Evolutionary conservation across 2,329 filamentous ascomycete species (phyloP).

Genomic region (Curvularia hawaiiensis): DNA sequence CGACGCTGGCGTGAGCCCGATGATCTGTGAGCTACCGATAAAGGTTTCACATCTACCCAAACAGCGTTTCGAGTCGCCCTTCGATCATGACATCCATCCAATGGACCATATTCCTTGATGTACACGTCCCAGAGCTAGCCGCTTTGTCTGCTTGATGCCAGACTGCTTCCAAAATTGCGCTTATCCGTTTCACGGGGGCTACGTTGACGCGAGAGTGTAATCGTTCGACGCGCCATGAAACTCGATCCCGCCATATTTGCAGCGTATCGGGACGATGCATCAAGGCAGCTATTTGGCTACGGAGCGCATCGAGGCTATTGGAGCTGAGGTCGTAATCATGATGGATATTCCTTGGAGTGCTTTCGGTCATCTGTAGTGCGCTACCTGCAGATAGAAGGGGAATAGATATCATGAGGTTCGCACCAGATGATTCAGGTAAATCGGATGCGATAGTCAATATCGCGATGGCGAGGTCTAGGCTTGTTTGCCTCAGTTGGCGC

Average conservation of each 20-base stretch:
- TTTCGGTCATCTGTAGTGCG: neutral
- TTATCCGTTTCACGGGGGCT: slow-evolving; percentile 1
- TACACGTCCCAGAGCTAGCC: neutral
- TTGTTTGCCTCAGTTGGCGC: slow-evolving; percentile 1
- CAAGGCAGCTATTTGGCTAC: neutral
- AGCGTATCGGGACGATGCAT: neutral
- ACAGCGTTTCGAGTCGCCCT: neutral
- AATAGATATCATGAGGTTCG: neutral
- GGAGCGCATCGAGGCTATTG: neutral
- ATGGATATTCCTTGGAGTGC: neutral
- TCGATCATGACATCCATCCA: slow-evolving; percentile 1
- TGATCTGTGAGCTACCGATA: neutral
- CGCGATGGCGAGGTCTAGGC: neutral
- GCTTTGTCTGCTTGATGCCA: neutral
- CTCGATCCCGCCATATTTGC: neutral
- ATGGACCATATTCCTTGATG: neutral
- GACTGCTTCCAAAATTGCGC: neutral
- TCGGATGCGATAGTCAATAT: neutral
- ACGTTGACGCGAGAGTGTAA: neutral
- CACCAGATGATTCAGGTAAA: neutral
- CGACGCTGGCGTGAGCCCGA: neutral
- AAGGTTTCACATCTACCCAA: neutral
- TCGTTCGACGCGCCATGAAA: neutral
- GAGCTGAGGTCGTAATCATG: neutral
- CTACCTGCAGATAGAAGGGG: neutral